Evolutionary conservation across 2,329 filamentous ascomycete species (phyloP), one percentile per base, ranked within the genome.

Genomic region (Aspergillus sp.): DNA sequence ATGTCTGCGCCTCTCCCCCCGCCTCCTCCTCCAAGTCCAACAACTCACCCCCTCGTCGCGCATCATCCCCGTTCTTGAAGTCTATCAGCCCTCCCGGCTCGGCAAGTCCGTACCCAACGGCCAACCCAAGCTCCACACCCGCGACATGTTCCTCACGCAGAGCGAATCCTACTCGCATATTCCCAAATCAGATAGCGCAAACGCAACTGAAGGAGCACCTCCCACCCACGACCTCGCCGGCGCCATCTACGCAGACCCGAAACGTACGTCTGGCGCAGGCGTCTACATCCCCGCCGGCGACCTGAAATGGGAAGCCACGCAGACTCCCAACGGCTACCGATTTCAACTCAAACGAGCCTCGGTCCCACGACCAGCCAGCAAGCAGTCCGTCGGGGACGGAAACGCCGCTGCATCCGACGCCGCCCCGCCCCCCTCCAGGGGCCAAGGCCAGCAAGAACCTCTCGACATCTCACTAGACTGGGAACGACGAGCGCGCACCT

Each of bases 21-120:
- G 68, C 22, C 63, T 73, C 22, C 62, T 71, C 4, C 67, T 74
- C 2, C 72, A 74, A 65, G 69, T 74, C 55, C 72, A 74, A 63
- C 72, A 74, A 64, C 52, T 74, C 31, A 57, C 58, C 4, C 50
- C 51, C n/a, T 24, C 56, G 14, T 60, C 65, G 16, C 65, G 69
- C 22, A 66, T 65, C 18, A 62, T 71, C 9, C 70, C 72, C 2
- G 69, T 74, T 14, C 63, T 74, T 1, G 72, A 72, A 36, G 60
- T 73, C 61, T 71, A 69, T 67, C 71, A 68, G 24, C 70, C 72
- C 20, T 62, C 65, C 6, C 63, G 65, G 10, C 65, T 71, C 3
- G 62, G 65, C 20, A 71, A 69, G 52, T 62, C 62, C 0, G 58
- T 67, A 5, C 62, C 65, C 10, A 54, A 56, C 1, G 64, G 63